Percentiles rank a stretch among this genome's conserved stretches.
Conservation (phyloP, 345 rosid genomes). For the Cochlearia excelsa region DNA sequence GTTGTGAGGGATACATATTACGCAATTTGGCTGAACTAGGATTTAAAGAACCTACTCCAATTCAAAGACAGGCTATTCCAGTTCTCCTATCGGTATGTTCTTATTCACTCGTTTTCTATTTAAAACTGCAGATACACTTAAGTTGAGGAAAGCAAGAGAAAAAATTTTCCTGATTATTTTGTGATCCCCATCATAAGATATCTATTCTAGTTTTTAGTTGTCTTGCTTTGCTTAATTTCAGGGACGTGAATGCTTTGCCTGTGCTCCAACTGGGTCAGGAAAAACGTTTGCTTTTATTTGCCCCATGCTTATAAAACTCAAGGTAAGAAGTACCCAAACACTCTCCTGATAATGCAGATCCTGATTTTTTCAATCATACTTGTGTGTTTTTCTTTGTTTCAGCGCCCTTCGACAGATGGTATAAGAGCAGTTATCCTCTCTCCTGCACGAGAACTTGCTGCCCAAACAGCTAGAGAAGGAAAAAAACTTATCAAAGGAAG, state of each 20-base stretch:
- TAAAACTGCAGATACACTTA: conserved; percentile 5
- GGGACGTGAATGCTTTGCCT: conserved; percentile 95
- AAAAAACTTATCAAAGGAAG: conserved; percentile 79
- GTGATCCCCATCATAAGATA: not conserved
- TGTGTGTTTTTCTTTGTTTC: conserved; percentile 11
- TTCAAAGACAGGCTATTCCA: conserved; percentile 97
- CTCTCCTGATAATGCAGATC: conserved; percentile 5
- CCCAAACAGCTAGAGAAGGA: conserved; percentile 88
- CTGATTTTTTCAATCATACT: conserved; percentile 26
- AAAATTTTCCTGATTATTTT: not conserved
- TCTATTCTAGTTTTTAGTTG: conserved; percentile 9
- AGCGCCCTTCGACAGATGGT: conserved; percentile 66
- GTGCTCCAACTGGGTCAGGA: conserved; percentile 98
- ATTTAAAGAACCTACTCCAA: conserved; percentile 92
- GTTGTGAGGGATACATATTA: conserved; percentile 58
- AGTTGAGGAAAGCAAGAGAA: not conserved
- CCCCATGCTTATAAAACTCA: conserved; percentile 90
- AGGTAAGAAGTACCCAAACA: conserved; percentile 46
- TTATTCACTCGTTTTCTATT: conserved; percentile 11
- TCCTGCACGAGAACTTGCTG: conserved; percentile 87
- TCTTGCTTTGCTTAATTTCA: conserved; percentile 28
- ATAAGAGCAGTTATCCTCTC: conserved; percentile 81
- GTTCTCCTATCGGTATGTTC: conserved; percentile 73
- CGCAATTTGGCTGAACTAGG: conserved; percentile 74
- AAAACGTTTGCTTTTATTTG: conserved; percentile 87